Evolutionary conservation across 1,284 basidiomycete genomes (phyloP).

Genomic region (Apiotrichum laibachii): DNA sequence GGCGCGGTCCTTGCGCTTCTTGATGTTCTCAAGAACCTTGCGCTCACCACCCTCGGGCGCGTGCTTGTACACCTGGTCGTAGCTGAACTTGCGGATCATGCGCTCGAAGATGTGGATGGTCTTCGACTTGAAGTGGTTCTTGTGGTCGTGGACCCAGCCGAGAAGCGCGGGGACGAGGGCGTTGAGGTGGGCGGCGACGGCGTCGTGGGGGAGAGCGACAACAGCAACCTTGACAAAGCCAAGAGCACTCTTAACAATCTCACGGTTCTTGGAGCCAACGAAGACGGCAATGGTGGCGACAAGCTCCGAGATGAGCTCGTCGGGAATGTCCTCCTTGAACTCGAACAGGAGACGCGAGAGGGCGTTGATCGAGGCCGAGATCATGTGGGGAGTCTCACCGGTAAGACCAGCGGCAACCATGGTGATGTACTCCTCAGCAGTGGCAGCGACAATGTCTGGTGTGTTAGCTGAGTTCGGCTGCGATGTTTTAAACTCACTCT

Average conservation of each 20-base stretch:
- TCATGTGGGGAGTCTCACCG: slow-evolving; percentile 94
- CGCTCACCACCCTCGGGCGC: slow-evolving; percentile 63
- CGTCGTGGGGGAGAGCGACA: slow-evolving; percentile 70
- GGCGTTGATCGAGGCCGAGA: slow-evolving; percentile 92
- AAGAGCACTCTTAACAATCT: slow-evolving; percentile 94
- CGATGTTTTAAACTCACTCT: slow-evolving; percentile 57
- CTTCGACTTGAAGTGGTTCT: slow-evolving; percentile 98
- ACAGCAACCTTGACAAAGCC: slow-evolving; percentile 93
- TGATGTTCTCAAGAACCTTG: slow-evolving; percentile 81
- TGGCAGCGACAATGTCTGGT: slow-evolving; percentile 63
- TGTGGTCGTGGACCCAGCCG: slow-evolving; percentile 93
- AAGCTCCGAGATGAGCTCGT: slow-evolving; percentile 79
- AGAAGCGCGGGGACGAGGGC: slow-evolving; percentile 81
- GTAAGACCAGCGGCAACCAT: slow-evolving; percentile 96
- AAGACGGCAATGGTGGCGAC: slow-evolving; percentile 86
- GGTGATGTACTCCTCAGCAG: slow-evolving; percentile 87
- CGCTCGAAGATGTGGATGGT: slow-evolving; percentile 96
- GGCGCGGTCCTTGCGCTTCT: slow-evolving; percentile 85
- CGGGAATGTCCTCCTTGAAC: slow-evolving; percentile 79
- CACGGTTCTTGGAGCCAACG: slow-evolving; percentile 86
- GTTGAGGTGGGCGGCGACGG: slow-evolving; percentile 72
- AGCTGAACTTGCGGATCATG: slow-evolving; percentile 86
- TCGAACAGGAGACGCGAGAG: slow-evolving; percentile 93
- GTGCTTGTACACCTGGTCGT: slow-evolving; percentile 65
- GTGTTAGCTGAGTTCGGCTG: not conserved